phyloP scores from a whole-genome alignment of 164 flowering plant species.

The Aristolochia contorta region DNA sequence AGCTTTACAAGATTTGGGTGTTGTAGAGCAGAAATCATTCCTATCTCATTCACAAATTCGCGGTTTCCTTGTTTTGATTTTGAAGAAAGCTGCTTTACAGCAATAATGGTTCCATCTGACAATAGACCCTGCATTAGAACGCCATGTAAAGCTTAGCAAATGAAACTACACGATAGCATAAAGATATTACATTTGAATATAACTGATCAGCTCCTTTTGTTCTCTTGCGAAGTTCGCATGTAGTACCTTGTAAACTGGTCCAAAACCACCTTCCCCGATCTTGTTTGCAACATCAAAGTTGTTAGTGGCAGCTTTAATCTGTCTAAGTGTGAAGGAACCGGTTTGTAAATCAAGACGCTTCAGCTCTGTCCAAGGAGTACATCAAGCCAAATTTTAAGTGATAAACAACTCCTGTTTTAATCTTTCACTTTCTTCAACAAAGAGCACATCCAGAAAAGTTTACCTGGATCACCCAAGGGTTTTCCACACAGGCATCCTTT shows the following conservation, averaged over 20 bases:
- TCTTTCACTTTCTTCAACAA: not conserved
- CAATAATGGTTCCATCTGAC: slow-evolving; percentile 43
- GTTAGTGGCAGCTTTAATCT: slow-evolving; percentile 41
- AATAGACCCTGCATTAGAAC: slow-evolving; percentile 13
- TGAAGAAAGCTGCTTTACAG: slow-evolving; percentile 60
- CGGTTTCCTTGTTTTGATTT: slow-evolving; percentile 63
- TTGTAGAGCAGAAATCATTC: slow-evolving; percentile 52
- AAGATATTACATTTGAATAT: too few relatives aligned
- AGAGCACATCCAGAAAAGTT: not conserved
- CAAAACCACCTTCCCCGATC: slow-evolving; percentile 73
- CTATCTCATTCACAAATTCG: slow-evolving; percentile 57
- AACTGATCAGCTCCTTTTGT: not conserved
- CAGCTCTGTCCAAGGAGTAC: slow-evolving; percentile 16
- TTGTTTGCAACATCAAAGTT: slow-evolving; percentile 38
- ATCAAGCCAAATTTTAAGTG: not conserved
- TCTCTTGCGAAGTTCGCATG: not conserved
- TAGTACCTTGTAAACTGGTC: slow-evolving; percentile 51
- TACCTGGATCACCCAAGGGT: slow-evolving; percentile 14
- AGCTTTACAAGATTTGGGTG: slow-evolving; percentile 56
- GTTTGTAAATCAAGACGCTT: slow-evolving; percentile 29
- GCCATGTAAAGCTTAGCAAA: not conserved
- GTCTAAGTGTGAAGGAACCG: slow-evolving; percentile 34
- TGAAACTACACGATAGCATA: not conserved
- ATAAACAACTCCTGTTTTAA: not conserved
- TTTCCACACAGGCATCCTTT: slow-evolving; percentile 22